Base-by-base conservation (phyloP, 208 protist genomes). In the Crithidia fasciculata region DNA sequence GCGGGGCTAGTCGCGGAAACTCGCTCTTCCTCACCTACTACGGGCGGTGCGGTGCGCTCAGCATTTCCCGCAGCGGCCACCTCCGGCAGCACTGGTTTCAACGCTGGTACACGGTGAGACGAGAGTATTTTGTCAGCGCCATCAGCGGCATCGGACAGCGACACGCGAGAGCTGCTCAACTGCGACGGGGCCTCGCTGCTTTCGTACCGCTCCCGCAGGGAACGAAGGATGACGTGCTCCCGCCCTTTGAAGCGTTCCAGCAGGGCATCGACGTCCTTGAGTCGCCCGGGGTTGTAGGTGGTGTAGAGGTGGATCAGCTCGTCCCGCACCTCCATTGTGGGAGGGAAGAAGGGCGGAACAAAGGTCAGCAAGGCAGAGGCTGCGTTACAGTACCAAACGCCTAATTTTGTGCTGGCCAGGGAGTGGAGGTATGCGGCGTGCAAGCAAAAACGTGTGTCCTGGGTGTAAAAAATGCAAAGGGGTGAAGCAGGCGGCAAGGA, bases 231-330 rank as follows among this genome's bases (percentile, higher is more conserved):
- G 10, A 68, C 57, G 12, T 72, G 73, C 72, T 89, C 83, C 45
- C 85, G 78, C 0, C 88, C 88, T 36, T 80, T 78, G 78, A 86
- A 93, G 13, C 75, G 80, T 13, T 45, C 54, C 7, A 90, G 69
- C 39, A 88, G 63, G 15, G 59, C 59, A 69, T 90, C 85, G 2
- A 90, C 78, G 36, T 88, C 83, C 40, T 67, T 69, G 6, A 93
- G 67, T 36, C 87, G 87, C n/a, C 41, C 50, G 0, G 88, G 88
- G 72, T 93, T 88, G 76, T 93, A 78, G 28, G 60, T 45, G 40
- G 72, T 56, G 71, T 93, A 93, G 54, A 93, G 82, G 28, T 44
- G 57, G 50, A 79, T 47, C 3, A 90, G 76, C 62, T 76, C 73
- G 8, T 82, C 77, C n/a, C 85, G 74, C 15, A 76, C 76, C 55